Percentiles rank a stretch among this genome's conserved stretches.
phyloP scores from a whole-genome alignment of 2,329 filamentous ascomycete genomes.

The Fusarium sp. region DNA sequence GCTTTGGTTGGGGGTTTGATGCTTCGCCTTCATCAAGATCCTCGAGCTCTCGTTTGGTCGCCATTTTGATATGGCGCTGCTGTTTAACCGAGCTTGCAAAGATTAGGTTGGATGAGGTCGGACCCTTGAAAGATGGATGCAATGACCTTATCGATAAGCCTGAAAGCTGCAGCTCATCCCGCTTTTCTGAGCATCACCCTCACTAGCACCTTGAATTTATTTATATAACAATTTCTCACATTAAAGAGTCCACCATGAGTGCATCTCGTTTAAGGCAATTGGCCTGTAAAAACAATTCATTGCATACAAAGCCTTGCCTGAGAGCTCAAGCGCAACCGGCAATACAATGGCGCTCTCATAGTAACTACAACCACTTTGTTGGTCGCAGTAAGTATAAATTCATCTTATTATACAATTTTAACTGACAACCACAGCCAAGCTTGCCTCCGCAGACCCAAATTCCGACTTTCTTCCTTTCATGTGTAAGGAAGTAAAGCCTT shows the following conservation, averaged over 20 bases:
- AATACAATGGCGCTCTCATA: constrained; percentile 47
- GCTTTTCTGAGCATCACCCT: constrained; percentile 18
- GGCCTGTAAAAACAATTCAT: constrained; percentile 10
- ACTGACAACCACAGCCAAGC: constrained; percentile 32
- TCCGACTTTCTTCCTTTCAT: constrained; percentile 26
- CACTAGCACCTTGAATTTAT: background rate
- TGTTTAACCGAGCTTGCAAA: constrained; percentile 17
- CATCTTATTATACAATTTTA: background rate
- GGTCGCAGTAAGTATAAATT: constrained; percentile 44
- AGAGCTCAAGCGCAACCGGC: constrained; percentile 9
- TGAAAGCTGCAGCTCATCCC: constrained; percentile 28
- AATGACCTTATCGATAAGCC: constrained; percentile 42
- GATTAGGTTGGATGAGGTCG: constrained; percentile 11
- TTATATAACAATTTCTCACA: constrained; percentile 40
- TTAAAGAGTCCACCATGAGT: constrained; percentile 48
- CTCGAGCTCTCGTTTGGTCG: constrained; percentile 52
- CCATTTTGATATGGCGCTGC: constrained; percentile 45
- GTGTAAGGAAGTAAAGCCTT: constrained; percentile 46
- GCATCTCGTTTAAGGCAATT: constrained; percentile 48
- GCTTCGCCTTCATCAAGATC: constrained; percentile 49
- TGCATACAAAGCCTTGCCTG: background rate
- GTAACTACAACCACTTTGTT: constrained; percentile 55
- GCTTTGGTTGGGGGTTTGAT: constrained; percentile 45
- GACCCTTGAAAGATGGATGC: constrained; percentile 21
- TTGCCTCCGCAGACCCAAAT: background rate